Base-by-base conservation (phyloP, 192 early-diverging fungal species). In the Spizellomyces sp. region DNA sequence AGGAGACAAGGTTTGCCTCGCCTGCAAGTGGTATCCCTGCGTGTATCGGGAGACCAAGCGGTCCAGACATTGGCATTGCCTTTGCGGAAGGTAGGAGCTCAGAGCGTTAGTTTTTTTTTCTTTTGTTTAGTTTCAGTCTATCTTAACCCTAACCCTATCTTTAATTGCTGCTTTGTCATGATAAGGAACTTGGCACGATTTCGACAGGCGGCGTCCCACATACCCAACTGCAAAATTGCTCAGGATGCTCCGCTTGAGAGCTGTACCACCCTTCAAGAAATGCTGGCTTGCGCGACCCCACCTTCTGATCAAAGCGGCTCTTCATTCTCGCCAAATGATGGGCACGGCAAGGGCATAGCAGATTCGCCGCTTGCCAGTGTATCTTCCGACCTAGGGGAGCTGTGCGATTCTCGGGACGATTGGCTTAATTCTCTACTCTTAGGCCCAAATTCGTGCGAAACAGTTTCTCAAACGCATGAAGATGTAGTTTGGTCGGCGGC, bases 11-110 rank as follows among this genome's bases (percentile, higher is more conserved):
- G 44, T 63, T 42, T 63, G 62, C 42, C 62, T 63, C 8, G 62
- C 62, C 27, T 63, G 62, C 43, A 63, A 63, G 43, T 63, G 62
- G 36, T 44, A 43, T 8, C 62, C 62, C 0, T 63, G 62, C 42
- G 62, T 63, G 43, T 63, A 63, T 44, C 22, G 36, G 45, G 62
- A 63, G 42, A 17, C 22, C 17, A 63, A 63, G 45, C 22, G 62
- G 62, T 63, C 62, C 17, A 22, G 62, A 10, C 62, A 63, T 44
- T 63, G 62, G 62, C 62, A 63, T 63, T 63, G 62, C 43, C 62
- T 22, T 43, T 63, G 62, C 62, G 62, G 62, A 6, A 63, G 62
- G 62, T 63, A 63, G n/a, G 45, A 8, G 17, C 10, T n/a, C n/a
- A n/a, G n/a, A n/a, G n/a, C n/a, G n/a, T n/a, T n/a, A n/a, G n/a